Percentiles rank a stretch among this genome's conserved stretches.
phyloP scores from a whole-genome alignment of 148 eudicot species.

The Heliosperma pusillum region DNA sequence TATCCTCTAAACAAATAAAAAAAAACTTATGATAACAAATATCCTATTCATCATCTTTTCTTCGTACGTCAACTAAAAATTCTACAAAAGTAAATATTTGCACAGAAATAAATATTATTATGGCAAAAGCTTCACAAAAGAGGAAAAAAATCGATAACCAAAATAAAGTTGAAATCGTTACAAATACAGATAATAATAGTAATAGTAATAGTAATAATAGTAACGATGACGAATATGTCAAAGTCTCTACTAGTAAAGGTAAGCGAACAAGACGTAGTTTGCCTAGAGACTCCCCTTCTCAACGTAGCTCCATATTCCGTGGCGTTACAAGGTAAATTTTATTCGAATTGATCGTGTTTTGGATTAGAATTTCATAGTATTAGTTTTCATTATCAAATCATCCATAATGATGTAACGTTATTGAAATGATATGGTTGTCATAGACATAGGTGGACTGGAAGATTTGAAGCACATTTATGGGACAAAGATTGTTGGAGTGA shows the following conservation, averaged over 20 bases:
- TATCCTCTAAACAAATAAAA: neutral
- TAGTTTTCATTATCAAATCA: too few relatives aligned
- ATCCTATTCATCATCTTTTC: neutral
- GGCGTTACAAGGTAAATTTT: conserved; percentile 67
- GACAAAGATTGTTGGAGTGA: conserved; percentile 83
- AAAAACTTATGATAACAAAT: too few relatives aligned
- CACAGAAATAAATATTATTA: neutral
- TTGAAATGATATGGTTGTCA: conserved; percentile 12
- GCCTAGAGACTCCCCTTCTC: conserved; percentile 65
- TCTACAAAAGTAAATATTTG: neutral
- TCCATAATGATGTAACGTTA: neutral
- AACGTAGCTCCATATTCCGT: conserved; percentile 70
- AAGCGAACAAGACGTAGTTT: conserved; percentile 51
- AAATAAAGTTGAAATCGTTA: neutral
- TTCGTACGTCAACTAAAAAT: too few relatives aligned
- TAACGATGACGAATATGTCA: neutral
- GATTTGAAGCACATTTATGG: conserved; percentile 97
- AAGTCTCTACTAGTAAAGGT: conserved; percentile 27
- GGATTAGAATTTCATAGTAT: neutral
- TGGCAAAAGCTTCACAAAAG: conserved; percentile 24
- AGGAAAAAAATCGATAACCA: conserved; percentile 3
- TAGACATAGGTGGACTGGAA: conserved; percentile 90
- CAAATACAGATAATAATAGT: neutral
- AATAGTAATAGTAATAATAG: neutral
- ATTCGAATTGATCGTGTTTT: neutral